Percentiles rank a stretch among this genome's conserved stretches.
These are phyloP conservation scores for Globisporangium alternatum DNA, from an alignment of 352 stramenopile species.

Conservation along the genomic window DNA sequence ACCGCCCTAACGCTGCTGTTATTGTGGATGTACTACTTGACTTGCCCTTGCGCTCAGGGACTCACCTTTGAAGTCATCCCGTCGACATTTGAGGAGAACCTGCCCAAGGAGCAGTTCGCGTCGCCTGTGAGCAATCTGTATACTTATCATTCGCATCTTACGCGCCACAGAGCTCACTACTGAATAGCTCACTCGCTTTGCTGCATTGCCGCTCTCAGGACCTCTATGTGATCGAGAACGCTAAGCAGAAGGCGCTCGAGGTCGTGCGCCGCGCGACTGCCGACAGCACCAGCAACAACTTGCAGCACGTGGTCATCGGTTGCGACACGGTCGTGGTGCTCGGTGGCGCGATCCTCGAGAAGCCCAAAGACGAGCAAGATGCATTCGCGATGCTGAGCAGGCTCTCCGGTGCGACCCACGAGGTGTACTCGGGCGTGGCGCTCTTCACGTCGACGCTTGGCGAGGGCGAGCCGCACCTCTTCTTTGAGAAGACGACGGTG, in stretches of 20 bases:
- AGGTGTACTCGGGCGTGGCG: constrained; percentile 88
- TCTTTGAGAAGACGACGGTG: constrained; percentile 65
- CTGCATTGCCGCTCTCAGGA: constrained; percentile 23
- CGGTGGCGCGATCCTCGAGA: constrained; percentile 86
- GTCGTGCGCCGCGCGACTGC: constrained; percentile 46
- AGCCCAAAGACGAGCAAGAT: constrained; percentile 78
- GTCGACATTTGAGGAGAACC: constrained; percentile 81
- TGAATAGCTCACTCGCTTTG: not conserved
- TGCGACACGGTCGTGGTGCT: constrained; percentile 89
- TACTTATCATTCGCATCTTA: not conserved
- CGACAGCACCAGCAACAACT: not conserved
- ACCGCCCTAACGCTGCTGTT: not conserved
- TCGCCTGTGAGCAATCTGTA: constrained; percentile 32
- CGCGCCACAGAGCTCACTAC: not conserved
- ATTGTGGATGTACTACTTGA: not conserved
- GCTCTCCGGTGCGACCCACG: constrained; percentile 68
- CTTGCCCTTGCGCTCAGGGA: constrained; percentile 29
- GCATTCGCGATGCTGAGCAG: constrained; percentile 77
- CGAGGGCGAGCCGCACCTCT: constrained; percentile 48
- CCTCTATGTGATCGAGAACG: constrained; percentile 77
- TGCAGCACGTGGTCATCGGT: constrained; percentile 61
- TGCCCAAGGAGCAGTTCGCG: constrained; percentile 67
- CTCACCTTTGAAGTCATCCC: constrained; percentile 74
- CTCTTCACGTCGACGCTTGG: constrained; percentile 54
- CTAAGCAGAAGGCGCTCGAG: constrained; percentile 74